Conservation (phyloP, 73 alveolate genomes). For the Durusdinium trenchii region DNA sequence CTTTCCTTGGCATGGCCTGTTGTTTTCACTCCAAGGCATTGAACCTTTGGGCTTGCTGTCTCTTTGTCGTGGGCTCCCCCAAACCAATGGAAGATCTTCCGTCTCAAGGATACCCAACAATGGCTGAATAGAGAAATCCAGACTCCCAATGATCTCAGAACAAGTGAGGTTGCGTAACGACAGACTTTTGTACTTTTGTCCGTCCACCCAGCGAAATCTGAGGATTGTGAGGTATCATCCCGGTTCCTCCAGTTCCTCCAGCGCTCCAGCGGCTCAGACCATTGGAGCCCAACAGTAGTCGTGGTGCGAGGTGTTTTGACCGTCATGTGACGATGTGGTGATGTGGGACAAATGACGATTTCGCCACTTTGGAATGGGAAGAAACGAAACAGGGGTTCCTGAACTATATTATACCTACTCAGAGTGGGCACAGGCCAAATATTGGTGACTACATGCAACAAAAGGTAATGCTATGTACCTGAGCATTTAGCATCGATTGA, state of each 20-base stretch:
- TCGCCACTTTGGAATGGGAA: neutral
- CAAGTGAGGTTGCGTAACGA: no score
- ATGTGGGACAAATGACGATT: neutral
- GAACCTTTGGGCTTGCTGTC: no score
- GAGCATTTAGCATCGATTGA: no score
- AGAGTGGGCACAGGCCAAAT: neutral
- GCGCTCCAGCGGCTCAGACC: neutral
- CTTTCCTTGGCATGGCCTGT: no score
- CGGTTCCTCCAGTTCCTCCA: neutral
- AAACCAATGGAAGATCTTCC: no score
- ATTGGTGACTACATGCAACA: neutral
- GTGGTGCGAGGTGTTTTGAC: no score
- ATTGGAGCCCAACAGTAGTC: slow-evolving; percentile 34
- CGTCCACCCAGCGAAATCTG: neutral
- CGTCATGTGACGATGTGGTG: neutral
- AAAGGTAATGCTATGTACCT: neutral
- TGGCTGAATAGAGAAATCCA: no score
- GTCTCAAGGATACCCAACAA: no score
- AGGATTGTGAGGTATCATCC: slow-evolving; percentile 36
- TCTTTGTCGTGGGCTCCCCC: no score
- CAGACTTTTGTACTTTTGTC: no score
- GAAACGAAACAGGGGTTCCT: neutral
- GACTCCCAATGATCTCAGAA: no score
- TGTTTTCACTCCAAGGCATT: no score
- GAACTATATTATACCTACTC: neutral